Evolutionary conservation across 108 stramenopile species (phyloP).

Genomic region (Skeletonema menzelii): DNA sequence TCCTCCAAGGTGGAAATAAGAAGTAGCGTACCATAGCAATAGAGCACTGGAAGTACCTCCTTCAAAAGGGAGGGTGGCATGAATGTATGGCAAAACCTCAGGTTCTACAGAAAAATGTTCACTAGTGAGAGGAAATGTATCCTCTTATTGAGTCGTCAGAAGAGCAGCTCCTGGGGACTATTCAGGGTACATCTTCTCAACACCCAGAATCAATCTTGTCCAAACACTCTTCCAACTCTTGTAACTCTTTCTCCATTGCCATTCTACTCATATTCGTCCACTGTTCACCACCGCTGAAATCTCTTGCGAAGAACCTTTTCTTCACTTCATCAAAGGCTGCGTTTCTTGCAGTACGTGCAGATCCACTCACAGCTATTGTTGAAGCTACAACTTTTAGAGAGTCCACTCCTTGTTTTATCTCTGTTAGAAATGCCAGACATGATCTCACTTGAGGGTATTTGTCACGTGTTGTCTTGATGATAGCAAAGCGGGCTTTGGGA

Average conservation of each 20-base stretch:
- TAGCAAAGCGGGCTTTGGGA: slow-evolving; percentile 43
- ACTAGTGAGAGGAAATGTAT: no score
- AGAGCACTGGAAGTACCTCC: no score
- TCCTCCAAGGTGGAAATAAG: no score
- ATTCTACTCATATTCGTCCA: slow-evolving; percentile 20
- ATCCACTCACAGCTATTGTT: slow-evolving; percentile 59
- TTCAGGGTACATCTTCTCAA: slow-evolving; percentile 1
- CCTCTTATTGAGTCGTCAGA: no score
- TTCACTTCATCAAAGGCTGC: slow-evolving; percentile 44
- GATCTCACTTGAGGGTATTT: slow-evolving; percentile 46
- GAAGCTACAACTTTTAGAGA: slow-evolving; percentile 49
- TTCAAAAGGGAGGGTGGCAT: no score
- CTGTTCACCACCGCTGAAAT: not conserved
- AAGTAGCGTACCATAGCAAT: no score
- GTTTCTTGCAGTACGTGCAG: slow-evolving; percentile 66
- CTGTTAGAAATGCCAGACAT: slow-evolving; percentile 48
- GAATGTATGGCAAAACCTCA: no score
- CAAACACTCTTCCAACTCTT: slow-evolving; percentile 23
- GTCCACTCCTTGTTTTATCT: slow-evolving; percentile 23
- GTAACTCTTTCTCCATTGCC: slow-evolving; percentile 15
- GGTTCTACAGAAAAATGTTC: no score
- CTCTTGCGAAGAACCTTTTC: slow-evolving; percentile 25
- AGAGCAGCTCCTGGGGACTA: not conserved
- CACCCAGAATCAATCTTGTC: slow-evolving; percentile 34
- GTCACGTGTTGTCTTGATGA: slow-evolving; percentile 63